Evolutionary conservation across 805 yeast species (phyloP), one percentile per base, ranked within the genome.

Genomic region (Debaryomyces castellii): DNA sequence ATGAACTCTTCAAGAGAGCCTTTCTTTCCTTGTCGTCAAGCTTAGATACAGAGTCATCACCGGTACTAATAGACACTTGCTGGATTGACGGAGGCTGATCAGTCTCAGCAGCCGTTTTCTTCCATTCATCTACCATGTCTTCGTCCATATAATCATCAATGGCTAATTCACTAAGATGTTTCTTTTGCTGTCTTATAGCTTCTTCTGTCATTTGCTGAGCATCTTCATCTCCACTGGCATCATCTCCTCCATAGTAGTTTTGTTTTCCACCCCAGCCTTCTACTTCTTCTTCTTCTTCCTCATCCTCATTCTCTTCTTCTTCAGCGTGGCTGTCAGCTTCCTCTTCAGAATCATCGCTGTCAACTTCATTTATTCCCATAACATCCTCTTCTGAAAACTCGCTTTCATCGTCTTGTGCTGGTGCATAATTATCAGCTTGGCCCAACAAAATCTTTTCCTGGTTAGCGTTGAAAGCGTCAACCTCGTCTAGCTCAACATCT

Each of bases 101-200:
- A 4, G 46, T 45, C 27, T 70, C 68, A 1, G 82, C 84, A 14
- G 76, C 64, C 27, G 63, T 73, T 52, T 79, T 77, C 30, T 77
- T 71, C 96, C 97, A 92, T 51, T 87, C 96, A 22, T 81, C 90
- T 52, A 81, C 75, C 64, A 82, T 78, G 46, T 83, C 91, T 46
- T 89, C 96, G 51, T 89, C 94, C 54, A 71, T 54, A 46, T 62
- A 72, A 48, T 72, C 77, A 44, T 67, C 87, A 78, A 86, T 83
- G 39, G 82, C 80, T 54, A 91, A 72, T 38, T 86, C 95, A 52
- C 81, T 81, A 47, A 89, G 67, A 62, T 90, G 75, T 49, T 65
- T 66, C 69, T 86, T 87, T 67, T 91, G 97, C 53, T 89, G 82
- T 59, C 89, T 82, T 40, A 88, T 59, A 0, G 98, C 98, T 66